These are phyloP conservation scores for Poteriospumella lacustris DNA, from an alignment of 108 stramenopile species.

Conservation along the genomic window DNA sequence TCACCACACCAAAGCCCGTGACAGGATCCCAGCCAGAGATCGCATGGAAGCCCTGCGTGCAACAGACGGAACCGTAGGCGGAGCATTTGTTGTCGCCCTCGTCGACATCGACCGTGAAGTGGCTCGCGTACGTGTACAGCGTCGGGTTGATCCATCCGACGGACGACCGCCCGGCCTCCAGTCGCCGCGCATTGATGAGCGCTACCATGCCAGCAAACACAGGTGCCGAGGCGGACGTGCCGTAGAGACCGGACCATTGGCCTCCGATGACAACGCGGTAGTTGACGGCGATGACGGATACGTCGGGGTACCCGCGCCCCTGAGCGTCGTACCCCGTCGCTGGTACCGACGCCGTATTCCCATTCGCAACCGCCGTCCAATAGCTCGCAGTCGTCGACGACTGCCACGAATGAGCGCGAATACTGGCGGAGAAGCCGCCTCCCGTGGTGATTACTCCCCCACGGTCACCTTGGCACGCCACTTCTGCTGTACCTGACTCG, in stretches of 20 bases:
- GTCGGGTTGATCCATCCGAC: slow-evolving; percentile 16
- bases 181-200: background rate
- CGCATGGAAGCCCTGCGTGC: slow-evolving; percentile 14
- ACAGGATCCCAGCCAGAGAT: background rate
- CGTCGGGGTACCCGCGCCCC: slow-evolving; percentile 19
- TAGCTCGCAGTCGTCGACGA: background rate
- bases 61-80: background rate
- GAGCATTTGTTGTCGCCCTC: slow-evolving; percentile 16
- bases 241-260: background rate
- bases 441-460: slow-evolving; percentile 1
- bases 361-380: background rate
- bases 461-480: background rate
- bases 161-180: background rate
- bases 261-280: slow-evolving; percentile 10
- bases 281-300: background rate
- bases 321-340: background rate
- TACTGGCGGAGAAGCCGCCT: slow-evolving; percentile 14
- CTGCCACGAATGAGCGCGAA: background rate
- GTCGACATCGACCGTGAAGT: background rate
- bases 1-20: slow-evolving; percentile 3
- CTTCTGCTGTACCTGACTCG: background rate
- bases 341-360: slow-evolving; percentile 15
- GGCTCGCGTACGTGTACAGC: background rate
- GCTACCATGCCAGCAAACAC: background rate
- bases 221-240: background rate